These are phyloP conservation scores for Pharnaceum exiguum DNA, from an alignment of 148 eudicot genomes.

Conservation along the genomic window DNA sequence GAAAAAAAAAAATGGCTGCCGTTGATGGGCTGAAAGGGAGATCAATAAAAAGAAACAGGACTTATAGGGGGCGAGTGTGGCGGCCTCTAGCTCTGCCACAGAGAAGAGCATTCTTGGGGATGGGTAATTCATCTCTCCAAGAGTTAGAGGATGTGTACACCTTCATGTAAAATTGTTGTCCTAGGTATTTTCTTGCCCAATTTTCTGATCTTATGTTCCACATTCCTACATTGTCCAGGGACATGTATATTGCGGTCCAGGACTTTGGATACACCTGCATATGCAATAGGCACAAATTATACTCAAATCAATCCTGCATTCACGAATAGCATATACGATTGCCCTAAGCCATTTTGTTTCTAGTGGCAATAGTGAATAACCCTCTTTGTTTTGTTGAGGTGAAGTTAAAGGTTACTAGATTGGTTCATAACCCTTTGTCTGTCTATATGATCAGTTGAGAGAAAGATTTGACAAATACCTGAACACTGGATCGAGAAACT, in stretches of 20 bases:
- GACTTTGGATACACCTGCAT: slow-evolving; percentile 77
- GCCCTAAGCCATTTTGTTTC: too few relatives aligned
- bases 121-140: slow-evolving; percentile 72
- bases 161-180: slow-evolving; percentile 83
- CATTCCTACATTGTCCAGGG: slow-evolving; percentile 87
- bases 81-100: slow-evolving; percentile 80
- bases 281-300: too few relatives aligned
- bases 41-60: not conserved
- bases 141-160: slow-evolving; percentile 61
- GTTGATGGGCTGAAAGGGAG: not conserved
- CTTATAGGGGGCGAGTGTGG: slow-evolving; percentile 64
- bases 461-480: slow-evolving; percentile 33
- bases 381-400: too few relatives aligned
- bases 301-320: too few relatives aligned
- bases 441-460: not conserved
- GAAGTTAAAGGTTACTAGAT: not conserved
- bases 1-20: not conserved
- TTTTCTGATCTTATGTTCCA: slow-evolving; percentile 93
- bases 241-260: slow-evolving; percentile 84
- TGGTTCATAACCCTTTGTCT: not conserved
- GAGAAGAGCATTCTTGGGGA: slow-evolving; percentile 84
- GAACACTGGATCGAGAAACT: slow-evolving; percentile 76
- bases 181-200: slow-evolving; percentile 84
- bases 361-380: too few relatives aligned
- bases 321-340: too few relatives aligned